Evolutionary conservation across 352 stramenopile genomes (phyloP).

Genomic region (Lagenidium giganteum): DNA sequence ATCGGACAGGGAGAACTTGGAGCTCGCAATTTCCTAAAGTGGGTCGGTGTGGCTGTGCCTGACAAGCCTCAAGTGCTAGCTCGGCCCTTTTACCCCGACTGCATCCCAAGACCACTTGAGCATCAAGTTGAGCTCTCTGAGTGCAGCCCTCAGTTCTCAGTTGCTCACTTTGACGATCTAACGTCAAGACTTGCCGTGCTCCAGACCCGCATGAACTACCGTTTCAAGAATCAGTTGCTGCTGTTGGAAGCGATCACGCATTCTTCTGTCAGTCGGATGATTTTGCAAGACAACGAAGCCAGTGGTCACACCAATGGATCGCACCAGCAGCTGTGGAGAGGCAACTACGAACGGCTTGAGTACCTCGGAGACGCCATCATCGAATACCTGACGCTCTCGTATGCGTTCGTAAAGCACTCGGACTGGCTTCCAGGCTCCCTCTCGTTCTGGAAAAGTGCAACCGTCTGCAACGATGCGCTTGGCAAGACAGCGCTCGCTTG

Average conservation of each 20-base stretch:
- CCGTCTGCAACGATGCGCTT: slow-evolving; percentile 80
- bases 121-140: slow-evolving; percentile 28
- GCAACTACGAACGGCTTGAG: slow-evolving; percentile 86
- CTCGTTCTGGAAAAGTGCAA: slow-evolving; percentile 81
- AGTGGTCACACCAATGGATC: too few species aligned
- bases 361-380: slow-evolving; percentile 88
- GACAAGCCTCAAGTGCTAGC: slow-evolving; percentile 36
- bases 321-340: slow-evolving; percentile 57
- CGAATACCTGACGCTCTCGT: slow-evolving; percentile 85
- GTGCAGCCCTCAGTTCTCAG: too few species aligned
- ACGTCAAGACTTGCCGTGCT: slow-evolving; percentile 43
- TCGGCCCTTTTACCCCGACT: slow-evolving; percentile 59
- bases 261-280: slow-evolving; percentile 65
- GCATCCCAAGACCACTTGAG: slow-evolving; percentile 34
- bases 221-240: slow-evolving; percentile 70
- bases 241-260: slow-evolving; percentile 78
- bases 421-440: slow-evolving; percentile 76
- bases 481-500: slow-evolving; percentile 76
- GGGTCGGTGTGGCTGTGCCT: slow-evolving; percentile 65
- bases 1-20: slow-evolving; percentile 66
- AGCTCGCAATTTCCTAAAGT: slow-evolving; percentile 69
- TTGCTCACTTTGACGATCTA: slow-evolving; percentile 56
- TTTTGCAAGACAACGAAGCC: slow-evolving; percentile 44
- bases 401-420: slow-evolving; percentile 65
- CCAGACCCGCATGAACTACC: slow-evolving; percentile 79